A percentile compares a stretch with the other conserved stretches of the same genome.
Evolutionary conservation across 208 protist genomes (phyloP).

Genomic region (Phytomonas francai): DNA sequence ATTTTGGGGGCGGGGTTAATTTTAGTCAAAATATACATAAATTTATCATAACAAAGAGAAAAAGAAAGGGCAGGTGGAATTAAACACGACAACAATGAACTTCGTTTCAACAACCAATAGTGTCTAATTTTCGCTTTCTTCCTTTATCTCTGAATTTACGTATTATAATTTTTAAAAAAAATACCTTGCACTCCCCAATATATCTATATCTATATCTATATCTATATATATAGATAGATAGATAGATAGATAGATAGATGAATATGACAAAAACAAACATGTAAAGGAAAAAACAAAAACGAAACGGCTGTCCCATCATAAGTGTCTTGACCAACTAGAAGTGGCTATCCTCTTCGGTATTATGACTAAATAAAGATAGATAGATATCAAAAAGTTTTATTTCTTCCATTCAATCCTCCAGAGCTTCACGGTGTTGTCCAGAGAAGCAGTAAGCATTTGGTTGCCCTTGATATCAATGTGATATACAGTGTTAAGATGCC

Average conservation of each 20-base stretch:
- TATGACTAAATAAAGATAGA: slow-evolving; percentile 7
- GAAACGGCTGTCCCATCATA: slow-evolving; percentile 1
- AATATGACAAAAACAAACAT: neutral
- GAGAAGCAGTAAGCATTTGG: slow-evolving; percentile 72
- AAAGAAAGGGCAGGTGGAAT: slow-evolving; percentile 10
- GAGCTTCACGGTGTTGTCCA: slow-evolving; percentile 81
- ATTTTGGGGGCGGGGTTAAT: too few relatives aligned
- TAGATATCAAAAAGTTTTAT: slow-evolving; percentile 3
- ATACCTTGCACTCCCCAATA: slow-evolving; percentile 10
- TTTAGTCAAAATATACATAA: slow-evolving; percentile 10
- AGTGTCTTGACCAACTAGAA: neutral
- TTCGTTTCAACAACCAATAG: slow-evolving; percentile 9
- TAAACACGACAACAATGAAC: slow-evolving; percentile 15
- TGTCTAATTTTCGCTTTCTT: slow-evolving; percentile 6
- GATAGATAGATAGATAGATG: slow-evolving; percentile 5
- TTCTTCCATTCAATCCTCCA: slow-evolving; percentile 36
- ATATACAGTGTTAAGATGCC: slow-evolving; percentile 81
- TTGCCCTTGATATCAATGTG: slow-evolving; percentile 63
- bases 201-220: slow-evolving; percentile 7
- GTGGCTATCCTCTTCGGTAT: neutral
- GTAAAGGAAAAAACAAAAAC: slow-evolving; percentile 9
- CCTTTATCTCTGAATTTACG: neutral
- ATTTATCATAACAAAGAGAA: slow-evolving; percentile 3
- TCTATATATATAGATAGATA: slow-evolving; percentile 6
- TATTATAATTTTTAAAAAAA: slow-evolving; percentile 12